Percentiles rank a stretch among this genome's conserved stretches.
Evolutionary conservation across 2,329 filamentous ascomycete species (phyloP).

Genomic region (Chaetomiaceae sp.): DNA sequence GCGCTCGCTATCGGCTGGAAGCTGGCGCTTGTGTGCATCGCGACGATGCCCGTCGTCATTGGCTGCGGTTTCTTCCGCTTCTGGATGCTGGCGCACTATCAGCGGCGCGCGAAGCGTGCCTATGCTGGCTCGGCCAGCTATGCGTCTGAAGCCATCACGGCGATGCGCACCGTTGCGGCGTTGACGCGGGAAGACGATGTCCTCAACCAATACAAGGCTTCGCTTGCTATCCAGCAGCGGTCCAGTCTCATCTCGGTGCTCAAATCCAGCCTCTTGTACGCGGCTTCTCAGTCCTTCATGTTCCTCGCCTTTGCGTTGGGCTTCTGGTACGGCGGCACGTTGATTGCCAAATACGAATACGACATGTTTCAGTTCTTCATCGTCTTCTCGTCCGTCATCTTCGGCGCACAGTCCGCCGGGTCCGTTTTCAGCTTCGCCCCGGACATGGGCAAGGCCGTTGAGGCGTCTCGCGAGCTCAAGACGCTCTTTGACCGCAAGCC

Average conservation of each 20-base stretch:
- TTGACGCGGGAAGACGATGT: slow-evolving; percentile 85
- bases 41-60: slow-evolving; percentile 39
- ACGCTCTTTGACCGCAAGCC: slow-evolving; percentile 79
- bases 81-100: slow-evolving; percentile 65
- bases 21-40: slow-evolving; percentile 40
- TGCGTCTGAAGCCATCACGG: slow-evolving; percentile 88
- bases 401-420: slow-evolving; percentile 87
- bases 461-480: slow-evolving; percentile 76
- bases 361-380: slow-evolving; percentile 85
- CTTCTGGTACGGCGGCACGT: slow-evolving; percentile 85
- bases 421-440: slow-evolving; percentile 85
- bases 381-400: slow-evolving; percentile 82
- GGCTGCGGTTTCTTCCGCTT: slow-evolving; percentile 50
- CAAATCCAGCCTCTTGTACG: slow-evolving; percentile 75
- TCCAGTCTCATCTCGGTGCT: slow-evolving; percentile 68
- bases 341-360: slow-evolving; percentile 70
- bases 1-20: slow-evolving; percentile 41
- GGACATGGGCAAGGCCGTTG: slow-evolving; percentile 88
- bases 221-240: slow-evolving; percentile 62
- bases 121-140: slow-evolving; percentile 79
- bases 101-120: slow-evolving; percentile 70
- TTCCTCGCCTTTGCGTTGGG: slow-evolving; percentile 82
- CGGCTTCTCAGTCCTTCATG: slow-evolving; percentile 75
- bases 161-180: slow-evolving; percentile 88
- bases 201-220: slow-evolving; percentile 62